Percentiles rank a stretch among this genome's conserved stretches.
Conservation (phyloP, 176 grass and related monocot genomes). For the Musa acuminata region DNA sequence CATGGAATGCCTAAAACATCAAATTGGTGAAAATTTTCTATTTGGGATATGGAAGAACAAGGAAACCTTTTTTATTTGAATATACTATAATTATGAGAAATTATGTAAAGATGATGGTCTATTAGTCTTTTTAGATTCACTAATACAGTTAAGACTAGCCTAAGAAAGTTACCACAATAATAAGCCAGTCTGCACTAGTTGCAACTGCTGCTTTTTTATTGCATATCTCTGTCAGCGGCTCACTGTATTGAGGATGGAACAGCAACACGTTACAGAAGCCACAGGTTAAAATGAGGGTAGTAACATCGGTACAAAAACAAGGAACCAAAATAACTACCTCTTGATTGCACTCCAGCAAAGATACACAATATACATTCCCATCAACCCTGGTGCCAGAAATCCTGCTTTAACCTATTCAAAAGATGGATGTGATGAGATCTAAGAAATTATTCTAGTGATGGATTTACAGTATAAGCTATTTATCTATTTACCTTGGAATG, state of each 20-base stretch:
- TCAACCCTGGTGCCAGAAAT: constrained; percentile 68
- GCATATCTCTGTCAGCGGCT: constrained; percentile 76
- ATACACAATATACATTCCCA: constrained; percentile 87
- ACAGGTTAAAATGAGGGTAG: constrained; percentile 29
- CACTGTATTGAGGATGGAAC: constrained; percentile 25
- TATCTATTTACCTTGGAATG: constrained; percentile 50
- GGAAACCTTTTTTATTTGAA: neutral
- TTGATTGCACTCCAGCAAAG: constrained; percentile 88
- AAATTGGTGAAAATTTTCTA: too few relatives aligned
- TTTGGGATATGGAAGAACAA: too few relatives aligned
- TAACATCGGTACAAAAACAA: neutral
- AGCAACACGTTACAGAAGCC: constrained; percentile 23
- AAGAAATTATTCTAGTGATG: too few relatives aligned
- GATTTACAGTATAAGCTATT: too few relatives aligned
- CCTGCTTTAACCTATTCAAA: constrained; percentile 64
- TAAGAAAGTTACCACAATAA: constrained; percentile 47
- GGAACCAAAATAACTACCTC: constrained; percentile 36
- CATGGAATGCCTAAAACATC: too few relatives aligned
- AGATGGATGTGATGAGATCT: too few relatives aligned
- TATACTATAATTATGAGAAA: neutral
- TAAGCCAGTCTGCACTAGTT: constrained; percentile 74
- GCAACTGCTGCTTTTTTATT: constrained; percentile 54
- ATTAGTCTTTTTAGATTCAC: neutral
- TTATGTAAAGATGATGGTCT: neutral
- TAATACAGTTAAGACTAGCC: neutral